Evolutionary conservation across 1,284 basidiomycete species (phyloP), one percentile per base, ranked within the genome.

Genomic region (Pseudozyma sp.): DNA sequence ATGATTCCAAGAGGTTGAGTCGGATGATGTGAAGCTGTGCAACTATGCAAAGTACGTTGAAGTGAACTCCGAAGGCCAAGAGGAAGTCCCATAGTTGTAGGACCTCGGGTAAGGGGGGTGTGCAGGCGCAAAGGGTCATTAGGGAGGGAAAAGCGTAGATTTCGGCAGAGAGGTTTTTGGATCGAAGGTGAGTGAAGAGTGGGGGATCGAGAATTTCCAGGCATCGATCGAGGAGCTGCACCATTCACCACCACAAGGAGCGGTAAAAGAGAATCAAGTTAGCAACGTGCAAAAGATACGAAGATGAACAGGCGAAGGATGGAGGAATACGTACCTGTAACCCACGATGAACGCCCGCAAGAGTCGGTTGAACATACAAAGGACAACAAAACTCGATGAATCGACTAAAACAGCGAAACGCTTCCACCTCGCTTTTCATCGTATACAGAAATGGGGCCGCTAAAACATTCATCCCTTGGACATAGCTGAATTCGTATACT

Each of bases 391-490:
- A 89, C 86, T 97, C 95, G 78, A 98, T 97, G 83, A 99, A 97
- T 72, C 91, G 91, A 35, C 93, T 90, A 83, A 98, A 98, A 86
- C 93, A 97, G 67, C 92, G 93, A 86, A 97, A 99, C 0, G 96
- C 96, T 85, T 99, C 96, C 11, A 98, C 86, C 86, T 99, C 94
- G 7, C 93, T 94, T 1, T 94, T 93, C 90, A 97, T 92, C 11
- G 93, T 93, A 84, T 97, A 98, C 44, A 99, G 88, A 85, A 98
- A 98, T 0, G 96, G 96, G 0, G 96, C 96, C 16, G 95, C 94
- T 36, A 99, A 90, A 42, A 98, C 96, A 85, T 99, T 99, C 95
- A 98, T 97, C 39, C 95, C 95, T 86, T 97, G 95, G 11, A 97
- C 94, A 81, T 97, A 97, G 42, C 92, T 93, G 85, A 97, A 95